These are phyloP conservation scores for Mallotus japonicus DNA, from an alignment of 441 rosid species.

Conservation along the genomic window DNA sequence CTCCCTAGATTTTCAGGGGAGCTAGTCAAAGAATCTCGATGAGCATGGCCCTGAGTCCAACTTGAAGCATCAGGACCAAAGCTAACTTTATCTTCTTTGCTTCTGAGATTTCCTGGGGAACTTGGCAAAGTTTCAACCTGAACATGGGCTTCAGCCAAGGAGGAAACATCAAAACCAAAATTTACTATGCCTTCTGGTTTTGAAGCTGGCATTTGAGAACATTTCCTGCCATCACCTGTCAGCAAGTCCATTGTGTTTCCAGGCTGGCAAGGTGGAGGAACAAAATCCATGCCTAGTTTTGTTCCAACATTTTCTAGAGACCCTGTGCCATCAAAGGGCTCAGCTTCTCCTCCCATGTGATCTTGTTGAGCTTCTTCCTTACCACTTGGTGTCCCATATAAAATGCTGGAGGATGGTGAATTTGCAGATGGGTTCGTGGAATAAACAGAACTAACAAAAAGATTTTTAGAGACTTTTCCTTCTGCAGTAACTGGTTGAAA, in stretches of 20 bases:
- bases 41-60: conserved; percentile 17
- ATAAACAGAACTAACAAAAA: conserved; percentile 27
- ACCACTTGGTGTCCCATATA: conserved; percentile 37
- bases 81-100: conserved; percentile 4
- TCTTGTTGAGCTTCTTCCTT: conserved; percentile 67
- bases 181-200: conserved; percentile 31
- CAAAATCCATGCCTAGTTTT: conserved; percentile 22
- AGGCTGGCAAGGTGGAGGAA: conserved; percentile 27
- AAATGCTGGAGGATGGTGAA: conserved; percentile 26
- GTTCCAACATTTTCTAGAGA: conserved; percentile 20
- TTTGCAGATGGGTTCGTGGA: conserved; percentile 24
- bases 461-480: conserved; percentile 25
- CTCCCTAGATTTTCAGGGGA: conserved; percentile 10
- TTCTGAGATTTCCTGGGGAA: conserved; percentile 4
- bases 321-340: conserved; percentile 21
- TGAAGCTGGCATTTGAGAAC: conserved; percentile 30
- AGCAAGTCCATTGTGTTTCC: conserved; percentile 42
- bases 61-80: conserved; percentile 26
- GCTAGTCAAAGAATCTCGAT: conserved; percentile 15
- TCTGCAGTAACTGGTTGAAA: conserved; percentile 26
- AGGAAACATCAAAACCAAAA: not conserved
- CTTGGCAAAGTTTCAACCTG: conserved; percentile 1
- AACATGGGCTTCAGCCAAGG: conserved; percentile 14
- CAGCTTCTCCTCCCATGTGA: conserved; percentile 38
- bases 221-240: conserved; percentile 40